phyloP scores from a whole-genome alignment of 164 flowering plant species.

The Magnolia officinalis region DNA sequence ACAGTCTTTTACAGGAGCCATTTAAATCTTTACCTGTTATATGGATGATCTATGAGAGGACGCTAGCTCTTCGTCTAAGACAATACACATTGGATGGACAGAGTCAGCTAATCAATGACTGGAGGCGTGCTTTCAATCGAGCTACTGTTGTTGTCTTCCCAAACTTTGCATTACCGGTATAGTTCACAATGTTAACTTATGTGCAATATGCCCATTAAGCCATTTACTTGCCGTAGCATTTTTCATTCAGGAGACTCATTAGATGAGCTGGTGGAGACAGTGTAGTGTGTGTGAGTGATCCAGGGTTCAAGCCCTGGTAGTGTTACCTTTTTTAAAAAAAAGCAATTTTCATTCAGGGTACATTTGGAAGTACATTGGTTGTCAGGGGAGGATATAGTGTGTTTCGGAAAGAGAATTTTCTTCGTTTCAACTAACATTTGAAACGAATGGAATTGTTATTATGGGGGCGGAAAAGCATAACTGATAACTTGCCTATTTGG shows the following conservation, averaged over 20 bases:
- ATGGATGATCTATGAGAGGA: slow-evolving; percentile 76
- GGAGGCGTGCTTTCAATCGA: slow-evolving; percentile 78
- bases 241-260: not conserved
- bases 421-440: too few species aligned
- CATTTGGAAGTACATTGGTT: not conserved
- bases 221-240: not conserved
- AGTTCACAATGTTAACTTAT: slow-evolving; percentile 5
- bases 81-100: slow-evolving; percentile 55
- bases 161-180: slow-evolving; percentile 80
- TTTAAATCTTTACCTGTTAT: slow-evolving; percentile 81
- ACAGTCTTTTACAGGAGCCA: slow-evolving; percentile 96
- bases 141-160: slow-evolving; percentile 90
- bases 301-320: too few species aligned
- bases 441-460: not conserved
- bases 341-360: not conserved
- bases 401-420: too few species aligned
- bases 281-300: too few species aligned
- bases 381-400: not conserved
- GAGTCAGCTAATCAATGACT: slow-evolving; percentile 55
- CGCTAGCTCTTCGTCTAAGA: slow-evolving; percentile 57
- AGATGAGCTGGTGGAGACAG: too few species aligned
- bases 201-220: not conserved
- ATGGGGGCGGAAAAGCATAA: not conserved
- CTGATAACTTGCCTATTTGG: not conserved
- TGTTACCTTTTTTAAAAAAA: too few species aligned